A percentile compares a stretch with the other conserved stretches of the same genome.
These are phyloP conservation scores for Yueomyces sp. DNA, from an alignment of 805 yeast species.

Conservation along the genomic window DNA sequence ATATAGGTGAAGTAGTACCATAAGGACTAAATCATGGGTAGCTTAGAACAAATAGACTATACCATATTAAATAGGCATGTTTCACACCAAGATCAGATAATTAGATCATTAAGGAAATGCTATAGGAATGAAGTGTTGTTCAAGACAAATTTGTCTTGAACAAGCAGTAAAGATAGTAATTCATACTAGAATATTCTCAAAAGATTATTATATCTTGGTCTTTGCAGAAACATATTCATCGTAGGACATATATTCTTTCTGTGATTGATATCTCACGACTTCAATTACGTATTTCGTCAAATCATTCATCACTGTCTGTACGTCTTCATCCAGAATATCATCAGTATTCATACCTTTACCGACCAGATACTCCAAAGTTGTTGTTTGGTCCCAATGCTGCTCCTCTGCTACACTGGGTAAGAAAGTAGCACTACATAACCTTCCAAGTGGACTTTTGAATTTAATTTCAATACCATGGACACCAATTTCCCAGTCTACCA, in stretches of 20 bases:
- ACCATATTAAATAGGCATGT: no score
- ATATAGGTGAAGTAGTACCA: no score
- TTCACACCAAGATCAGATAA: no score
- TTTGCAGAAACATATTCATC: conserved; percentile 20
- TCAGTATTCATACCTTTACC: conserved; percentile 19
- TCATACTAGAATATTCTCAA: no score
- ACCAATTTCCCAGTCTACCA: conserved; percentile 72
- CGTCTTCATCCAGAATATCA: conserved; percentile 35
- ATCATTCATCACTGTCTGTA: conserved; percentile 22
- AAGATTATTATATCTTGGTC: no score
- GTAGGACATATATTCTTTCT: conserved; percentile 31
- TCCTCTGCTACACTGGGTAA: conserved; percentile 84
- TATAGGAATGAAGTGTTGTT: no score
- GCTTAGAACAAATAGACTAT: no score
- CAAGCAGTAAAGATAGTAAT: no score
- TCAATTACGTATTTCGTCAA: conserved; percentile 24
- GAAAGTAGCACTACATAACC: conserved; percentile 58
- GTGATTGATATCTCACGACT: conserved; percentile 44
- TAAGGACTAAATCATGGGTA: no score
- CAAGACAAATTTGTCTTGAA: no score
- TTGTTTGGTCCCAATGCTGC: conserved; percentile 52
- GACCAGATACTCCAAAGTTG: background rate
- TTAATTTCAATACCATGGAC: conserved; percentile 62
- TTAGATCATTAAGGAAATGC: no score
- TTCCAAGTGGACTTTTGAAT: conserved; percentile 29